phyloP scores from a whole-genome alignment of 371 early-diverging fungal species.

The Sanchytrium tribonematis region DNA sequence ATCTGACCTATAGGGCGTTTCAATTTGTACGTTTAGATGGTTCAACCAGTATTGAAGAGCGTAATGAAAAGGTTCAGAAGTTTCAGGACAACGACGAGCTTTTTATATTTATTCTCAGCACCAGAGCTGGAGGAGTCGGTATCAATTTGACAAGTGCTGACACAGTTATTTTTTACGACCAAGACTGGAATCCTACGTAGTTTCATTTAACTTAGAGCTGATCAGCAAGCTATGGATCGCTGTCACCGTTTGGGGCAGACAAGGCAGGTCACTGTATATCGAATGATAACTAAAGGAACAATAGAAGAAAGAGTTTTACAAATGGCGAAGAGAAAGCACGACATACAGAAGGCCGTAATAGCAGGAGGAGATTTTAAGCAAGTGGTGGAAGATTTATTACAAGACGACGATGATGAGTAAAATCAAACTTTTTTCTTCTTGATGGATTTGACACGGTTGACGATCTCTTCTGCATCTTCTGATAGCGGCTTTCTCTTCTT shows the following conservation, averaged over 20 bases:
- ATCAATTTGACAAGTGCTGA: conserved; percentile 98
- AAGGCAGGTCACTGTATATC: conserved; percentile 73
- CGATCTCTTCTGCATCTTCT: background rate
- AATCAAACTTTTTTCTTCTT: background rate
- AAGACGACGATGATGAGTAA: too few species aligned
- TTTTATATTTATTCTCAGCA: conserved; percentile 88
- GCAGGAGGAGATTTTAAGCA: conserved; percentile 40
- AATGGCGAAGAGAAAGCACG: conserved; percentile 75
- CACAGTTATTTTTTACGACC: conserved; percentile 95
- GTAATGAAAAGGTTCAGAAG: conserved; percentile 70
- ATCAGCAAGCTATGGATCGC: conserved; percentile 61
- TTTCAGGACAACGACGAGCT: conserved; percentile 57
- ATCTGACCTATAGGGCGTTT: conserved; percentile 58
- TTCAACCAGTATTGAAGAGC: conserved; percentile 58
- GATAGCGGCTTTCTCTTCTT: background rate
- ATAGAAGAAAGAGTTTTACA: conserved; percentile 65
- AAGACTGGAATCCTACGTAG: conserved; percentile 88
- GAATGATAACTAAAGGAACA: conserved; percentile 60
- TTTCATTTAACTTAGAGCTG: background rate
- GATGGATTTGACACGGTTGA: background rate
- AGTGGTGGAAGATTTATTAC: too few species aligned
- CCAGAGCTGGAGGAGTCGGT: conserved; percentile 96
- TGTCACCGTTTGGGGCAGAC: conserved; percentile 94
- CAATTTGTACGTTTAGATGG: conserved; percentile 85
- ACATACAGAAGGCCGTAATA: conserved; percentile 89